Conservation (phyloP, 441 rosid genomes). For the Gossypium gossypioides region DNA sequence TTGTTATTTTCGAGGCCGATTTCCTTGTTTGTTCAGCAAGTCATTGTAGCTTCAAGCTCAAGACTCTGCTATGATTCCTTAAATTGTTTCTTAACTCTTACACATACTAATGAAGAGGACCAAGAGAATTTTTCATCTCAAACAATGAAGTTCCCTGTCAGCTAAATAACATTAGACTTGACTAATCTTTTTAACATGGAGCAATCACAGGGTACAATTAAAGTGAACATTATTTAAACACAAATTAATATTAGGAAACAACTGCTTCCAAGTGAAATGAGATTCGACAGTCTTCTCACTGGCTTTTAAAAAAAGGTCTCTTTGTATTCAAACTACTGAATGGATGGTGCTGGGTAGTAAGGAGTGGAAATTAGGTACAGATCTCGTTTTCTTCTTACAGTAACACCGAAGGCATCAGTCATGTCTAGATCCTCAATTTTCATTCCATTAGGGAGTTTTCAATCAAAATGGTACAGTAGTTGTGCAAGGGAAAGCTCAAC, state of each 20-base stretch:
- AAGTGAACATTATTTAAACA: background rate
- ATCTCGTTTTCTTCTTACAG: constrained; percentile 14
- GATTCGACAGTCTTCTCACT: background rate
- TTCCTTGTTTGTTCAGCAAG: no score
- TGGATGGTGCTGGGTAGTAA: background rate
- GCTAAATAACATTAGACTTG: no score
- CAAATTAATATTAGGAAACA: no score
- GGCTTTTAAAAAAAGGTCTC: no score
- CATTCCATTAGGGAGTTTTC: constrained; percentile 26
- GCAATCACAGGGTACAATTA: background rate
- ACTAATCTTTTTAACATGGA: background rate
- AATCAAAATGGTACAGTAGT: constrained; percentile 31
- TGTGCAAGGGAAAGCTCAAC: constrained; percentile 15
- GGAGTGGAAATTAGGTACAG: constrained; percentile 12
- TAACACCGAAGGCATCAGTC: constrained; percentile 10
- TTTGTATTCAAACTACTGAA: background rate
- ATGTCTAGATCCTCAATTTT: constrained; percentile 21
- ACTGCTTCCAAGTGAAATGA: background rate
- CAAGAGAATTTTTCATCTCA: no score
- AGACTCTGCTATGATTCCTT: no score
- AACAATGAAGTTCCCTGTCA: no score
- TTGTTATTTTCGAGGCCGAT: no score
- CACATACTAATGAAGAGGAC: no score
- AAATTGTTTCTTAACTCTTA: no score
- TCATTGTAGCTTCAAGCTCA: no score